A percentile compares a stretch with the other conserved stretches of the same genome.
phyloP scores from a whole-genome alignment of 768 basidiomycete species.

The Rhodosporidiobolus odoratus region DNA sequence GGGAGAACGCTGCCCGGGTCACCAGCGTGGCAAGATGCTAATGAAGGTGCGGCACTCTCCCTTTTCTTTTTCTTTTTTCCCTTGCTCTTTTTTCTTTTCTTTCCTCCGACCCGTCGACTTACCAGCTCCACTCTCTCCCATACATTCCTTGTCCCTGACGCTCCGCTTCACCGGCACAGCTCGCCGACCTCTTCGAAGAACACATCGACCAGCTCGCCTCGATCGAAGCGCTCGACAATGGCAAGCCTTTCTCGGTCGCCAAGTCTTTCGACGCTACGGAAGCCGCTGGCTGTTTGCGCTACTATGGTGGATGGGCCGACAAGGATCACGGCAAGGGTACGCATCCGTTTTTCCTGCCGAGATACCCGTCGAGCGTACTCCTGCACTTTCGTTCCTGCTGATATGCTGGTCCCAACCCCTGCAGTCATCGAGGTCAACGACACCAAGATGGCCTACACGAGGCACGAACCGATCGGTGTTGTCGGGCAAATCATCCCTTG shows the following conservation, averaged over 20 bases:
- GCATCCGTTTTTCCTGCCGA: neutral
- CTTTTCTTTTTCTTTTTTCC: neutral
- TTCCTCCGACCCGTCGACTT: too few relatives aligned
- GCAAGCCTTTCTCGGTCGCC: slow-evolving; percentile 54
- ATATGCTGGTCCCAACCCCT: slow-evolving; percentile 1
- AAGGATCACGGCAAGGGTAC: slow-evolving; percentile 59
- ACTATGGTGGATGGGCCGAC: slow-evolving; percentile 87
- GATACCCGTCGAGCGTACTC: too few relatives aligned
- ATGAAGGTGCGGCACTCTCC: neutral
- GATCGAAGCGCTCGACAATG: slow-evolving; percentile 62
- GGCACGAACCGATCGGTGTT: slow-evolving; percentile 60
- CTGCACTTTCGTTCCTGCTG: neutral
- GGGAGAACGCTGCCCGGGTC: slow-evolving; percentile 61
- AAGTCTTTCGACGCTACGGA: slow-evolving; percentile 43
- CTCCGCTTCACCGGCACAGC: too few relatives aligned
- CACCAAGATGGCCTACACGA: slow-evolving; percentile 61
- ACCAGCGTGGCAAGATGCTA: slow-evolving; percentile 46
- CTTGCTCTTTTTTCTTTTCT: too few relatives aligned
- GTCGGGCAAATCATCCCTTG: slow-evolving; percentile 57
- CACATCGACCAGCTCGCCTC: slow-evolving; percentile 63
- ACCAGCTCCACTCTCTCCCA: too few relatives aligned
- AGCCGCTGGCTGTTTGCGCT: slow-evolving; percentile 48
- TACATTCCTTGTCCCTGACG: too few relatives aligned
- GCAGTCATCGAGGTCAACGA: slow-evolving; percentile 65
- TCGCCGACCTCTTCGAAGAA: slow-evolving; percentile 60